Evolutionary conservation across 192 early-diverging fungal genomes (phyloP), one percentile per base, ranked within the genome.

Genomic region (Coemansia sp.): DNA sequence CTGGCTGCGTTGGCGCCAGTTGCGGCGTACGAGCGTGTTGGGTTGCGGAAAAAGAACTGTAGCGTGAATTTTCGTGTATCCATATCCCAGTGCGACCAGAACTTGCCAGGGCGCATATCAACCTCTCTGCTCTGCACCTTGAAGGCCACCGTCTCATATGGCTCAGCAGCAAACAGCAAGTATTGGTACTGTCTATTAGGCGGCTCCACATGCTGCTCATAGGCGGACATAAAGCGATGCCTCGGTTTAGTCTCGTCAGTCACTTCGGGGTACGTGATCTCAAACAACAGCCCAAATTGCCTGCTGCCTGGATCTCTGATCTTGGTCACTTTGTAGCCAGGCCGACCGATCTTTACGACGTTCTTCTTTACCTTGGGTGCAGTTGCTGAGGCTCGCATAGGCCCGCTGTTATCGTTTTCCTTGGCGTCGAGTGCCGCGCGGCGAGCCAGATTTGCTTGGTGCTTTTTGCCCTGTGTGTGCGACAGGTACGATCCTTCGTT

Each of bases 401-500:
- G 51, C 3, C 51, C 67, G 9, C 73, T 73, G 56, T 18, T 58
- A 37, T 84, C 84, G 37, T 70, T 83, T 31, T 92, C 91, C 62
- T 79, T 85, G 11, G 92, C 92, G 40, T 98, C 96, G 42, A 88
- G 87, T 13, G 94, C 93, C 1, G 92, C 93, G 10, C 96, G 83
- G 20, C 95, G 85, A 11, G 91, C 93, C 59, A 98, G 68, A 55
- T 98, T 98, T 14, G 93, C 91, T 63, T 95, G 93, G 85, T 98
- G 96, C 83, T 97, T 98, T 67, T 98, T 98, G 60, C 95, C 96
- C 79, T 97, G 96, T 8, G 96, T 97, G 65, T 98, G 96, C 2
- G 95, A 93, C 18, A 98, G 82, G 73, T 98, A 98, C 1, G 90
- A 92, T 2, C 95, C 96, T 67, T 98, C 96, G 71, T 96, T 93